phyloP scores from a whole-genome alignment of 192 early-diverging fungal species.

The Thamnidium elegans region DNA sequence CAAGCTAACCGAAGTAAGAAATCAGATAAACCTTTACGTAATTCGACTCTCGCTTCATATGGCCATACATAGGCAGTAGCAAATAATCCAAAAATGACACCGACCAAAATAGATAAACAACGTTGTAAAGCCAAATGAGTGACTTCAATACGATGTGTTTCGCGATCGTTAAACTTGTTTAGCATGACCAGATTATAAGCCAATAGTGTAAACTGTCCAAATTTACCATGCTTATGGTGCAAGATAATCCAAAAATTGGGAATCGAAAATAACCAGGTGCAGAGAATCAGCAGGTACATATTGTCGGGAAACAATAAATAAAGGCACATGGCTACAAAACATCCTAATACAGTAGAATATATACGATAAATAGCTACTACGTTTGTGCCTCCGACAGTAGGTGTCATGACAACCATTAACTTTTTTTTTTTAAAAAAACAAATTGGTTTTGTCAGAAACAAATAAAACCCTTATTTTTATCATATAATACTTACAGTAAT shows the following conservation, averaged over 20 bases:
- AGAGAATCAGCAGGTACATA: conserved; percentile 37
- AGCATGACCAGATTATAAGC: conserved; percentile 76
- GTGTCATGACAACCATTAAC: conserved; percentile 76
- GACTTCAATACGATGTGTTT: conserved; percentile 51
- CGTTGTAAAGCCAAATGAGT: conserved; percentile 58
- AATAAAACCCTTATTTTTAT: background rate
- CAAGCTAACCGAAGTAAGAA: conserved; percentile 66
- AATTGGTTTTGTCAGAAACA: background rate
- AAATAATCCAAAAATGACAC: conserved; percentile 65
- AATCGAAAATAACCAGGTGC: conserved; percentile 58
- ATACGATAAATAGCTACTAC: conserved; percentile 67
- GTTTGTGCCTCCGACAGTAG: conserved; percentile 79
- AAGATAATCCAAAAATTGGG: conserved; percentile 69
- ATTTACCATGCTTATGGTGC: conserved; percentile 61
- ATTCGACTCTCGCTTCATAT: conserved; percentile 74
- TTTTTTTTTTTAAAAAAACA: conserved; percentile 1
- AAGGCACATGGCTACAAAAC: conserved; percentile 53
- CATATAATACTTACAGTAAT: conserved; percentile 51
- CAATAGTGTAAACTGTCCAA: conserved; percentile 77
- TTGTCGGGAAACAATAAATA: conserved; percentile 53
- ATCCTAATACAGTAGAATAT: conserved; percentile 69
- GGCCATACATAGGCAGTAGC: conserved; percentile 78
- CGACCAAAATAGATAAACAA: conserved; percentile 62
- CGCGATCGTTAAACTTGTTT: conserved; percentile 68
- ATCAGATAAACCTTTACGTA: conserved; percentile 74